phyloP scores from a whole-genome alignment of 768 basidiomycete genomes.

The Lactarius akahatsu region DNA sequence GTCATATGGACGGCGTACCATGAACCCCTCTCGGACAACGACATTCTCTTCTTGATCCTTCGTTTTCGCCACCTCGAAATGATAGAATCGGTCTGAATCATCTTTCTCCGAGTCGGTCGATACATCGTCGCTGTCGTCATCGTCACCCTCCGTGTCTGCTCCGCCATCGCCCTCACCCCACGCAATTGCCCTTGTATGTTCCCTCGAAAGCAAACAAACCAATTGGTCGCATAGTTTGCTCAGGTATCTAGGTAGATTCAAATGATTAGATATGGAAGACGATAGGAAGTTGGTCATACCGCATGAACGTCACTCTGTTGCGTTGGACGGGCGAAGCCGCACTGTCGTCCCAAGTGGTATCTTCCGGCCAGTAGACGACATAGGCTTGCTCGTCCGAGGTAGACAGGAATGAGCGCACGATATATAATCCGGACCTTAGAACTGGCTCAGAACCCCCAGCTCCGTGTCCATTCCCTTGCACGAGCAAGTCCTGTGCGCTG shows the following conservation, averaged over 20 bases:
- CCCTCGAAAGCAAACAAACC: slow-evolving; percentile 48
- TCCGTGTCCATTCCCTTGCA: slow-evolving; percentile 18
- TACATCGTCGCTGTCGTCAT: slow-evolving; percentile 25
- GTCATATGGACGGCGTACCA: slow-evolving; percentile 34
- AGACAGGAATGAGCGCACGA: slow-evolving; percentile 34
- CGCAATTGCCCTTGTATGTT: slow-evolving; percentile 46
- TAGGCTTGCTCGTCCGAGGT: slow-evolving; percentile 39
- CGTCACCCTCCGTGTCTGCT: slow-evolving; percentile 30
- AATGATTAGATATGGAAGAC: neutral
- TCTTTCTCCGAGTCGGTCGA: slow-evolving; percentile 42
- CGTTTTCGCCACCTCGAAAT: slow-evolving; percentile 55
- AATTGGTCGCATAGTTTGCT: slow-evolving; percentile 47
- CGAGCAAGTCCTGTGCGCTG: slow-evolving; percentile 31
- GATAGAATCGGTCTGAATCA: slow-evolving; percentile 48
- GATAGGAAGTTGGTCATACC: slow-evolving; percentile 38
- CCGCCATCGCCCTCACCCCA: slow-evolving; percentile 35
- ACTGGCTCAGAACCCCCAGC: slow-evolving; percentile 28
- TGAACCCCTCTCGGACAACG: slow-evolving; percentile 44
- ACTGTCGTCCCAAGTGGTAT: slow-evolving; percentile 56
- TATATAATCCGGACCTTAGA: slow-evolving; percentile 55
- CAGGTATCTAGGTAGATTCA: slow-evolving; percentile 10
- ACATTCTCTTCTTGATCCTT: slow-evolving; percentile 57
- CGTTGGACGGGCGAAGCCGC: slow-evolving; percentile 45
- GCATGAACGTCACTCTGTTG: slow-evolving; percentile 62
- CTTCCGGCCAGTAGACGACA: slow-evolving; percentile 62